Evolutionary conservation across 495 filamentous ascomycete species (phyloP).

Genomic region (Schizothecium vesticola): DNA sequence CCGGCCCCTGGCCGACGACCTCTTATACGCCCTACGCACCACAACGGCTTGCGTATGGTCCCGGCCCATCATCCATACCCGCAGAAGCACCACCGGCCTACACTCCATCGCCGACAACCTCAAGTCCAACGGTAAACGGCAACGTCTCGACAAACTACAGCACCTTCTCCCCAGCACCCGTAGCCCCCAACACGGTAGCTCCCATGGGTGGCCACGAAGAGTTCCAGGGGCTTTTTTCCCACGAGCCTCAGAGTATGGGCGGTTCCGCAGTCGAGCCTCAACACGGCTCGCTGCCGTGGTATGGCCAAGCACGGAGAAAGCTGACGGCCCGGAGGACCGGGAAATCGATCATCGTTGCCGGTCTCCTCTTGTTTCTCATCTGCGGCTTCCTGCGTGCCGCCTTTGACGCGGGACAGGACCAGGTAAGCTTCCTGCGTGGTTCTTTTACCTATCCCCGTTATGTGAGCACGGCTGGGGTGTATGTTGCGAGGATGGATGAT

Average conservation of each 20-base stretch:
- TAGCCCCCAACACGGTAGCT: background rate
- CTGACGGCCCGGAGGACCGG: slow-evolving; percentile 11
- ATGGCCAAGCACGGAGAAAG: slow-evolving; percentile 23
- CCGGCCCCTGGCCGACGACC: slow-evolving; percentile 16
- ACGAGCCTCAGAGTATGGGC: slow-evolving; percentile 40
- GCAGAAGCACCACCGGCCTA: slow-evolving; percentile 44
- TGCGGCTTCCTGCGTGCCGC: background rate
- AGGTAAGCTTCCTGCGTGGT: slow-evolving; percentile 24
- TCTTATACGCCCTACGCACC: slow-evolving; percentile 24
- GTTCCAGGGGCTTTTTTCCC: slow-evolving; percentile 28
- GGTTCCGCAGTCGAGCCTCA: slow-evolving; percentile 1
- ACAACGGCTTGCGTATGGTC: slow-evolving; percentile 8
- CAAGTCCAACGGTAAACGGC: background rate
- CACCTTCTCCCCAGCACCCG: slow-evolving; percentile 28
- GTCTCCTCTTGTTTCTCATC: background rate
- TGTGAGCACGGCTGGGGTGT: background rate
- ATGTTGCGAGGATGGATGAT: background rate
- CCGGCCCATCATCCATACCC: slow-evolving; percentile 26
- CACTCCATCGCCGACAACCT: slow-evolving; percentile 32
- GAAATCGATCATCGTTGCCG: background rate
- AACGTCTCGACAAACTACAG: slow-evolving; percentile 30
- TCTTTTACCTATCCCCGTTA: background rate
- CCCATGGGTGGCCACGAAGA: slow-evolving; percentile 39
- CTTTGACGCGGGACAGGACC: slow-evolving; percentile 5
- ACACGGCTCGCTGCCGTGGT: slow-evolving; percentile 22